A percentile compares a stretch with the other conserved stretches of the same genome.
These are phyloP conservation scores for Oryza meridionalis DNA, from an alignment of 176 grass and related monocot species.

Conservation along the genomic window DNA sequence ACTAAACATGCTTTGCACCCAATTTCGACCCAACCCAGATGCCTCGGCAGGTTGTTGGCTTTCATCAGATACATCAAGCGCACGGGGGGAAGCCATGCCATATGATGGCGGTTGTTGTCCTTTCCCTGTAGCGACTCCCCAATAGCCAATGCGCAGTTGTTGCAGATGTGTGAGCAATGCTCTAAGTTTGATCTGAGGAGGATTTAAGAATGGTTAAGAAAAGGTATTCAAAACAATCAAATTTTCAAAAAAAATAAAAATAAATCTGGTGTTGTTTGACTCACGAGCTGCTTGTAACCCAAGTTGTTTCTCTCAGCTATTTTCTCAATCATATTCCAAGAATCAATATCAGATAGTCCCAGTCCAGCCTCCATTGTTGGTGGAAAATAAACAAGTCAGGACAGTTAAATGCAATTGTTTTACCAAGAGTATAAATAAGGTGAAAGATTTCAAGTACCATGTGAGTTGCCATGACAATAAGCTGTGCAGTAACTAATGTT, in stretches of 20 bases:
- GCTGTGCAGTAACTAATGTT: slow-evolving; percentile 87
- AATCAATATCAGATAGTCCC: slow-evolving; percentile 87
- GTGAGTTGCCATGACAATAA: slow-evolving; percentile 93
- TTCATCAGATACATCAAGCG: slow-evolving; percentile 78
- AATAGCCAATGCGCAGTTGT: slow-evolving; percentile 93
- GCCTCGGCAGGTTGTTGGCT: slow-evolving; percentile 90
- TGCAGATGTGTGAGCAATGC: slow-evolving; percentile 92
- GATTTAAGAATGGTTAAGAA: slow-evolving; percentile 35
- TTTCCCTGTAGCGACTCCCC: slow-evolving; percentile 79
- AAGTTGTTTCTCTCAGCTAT: slow-evolving; percentile 97
- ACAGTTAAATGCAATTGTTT: slow-evolving; percentile 16
- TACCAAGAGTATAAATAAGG: slow-evolving; percentile 36
- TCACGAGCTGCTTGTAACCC: slow-evolving; percentile 97
- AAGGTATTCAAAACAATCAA: slow-evolving; percentile 8
- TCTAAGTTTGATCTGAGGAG: slow-evolving; percentile 87
- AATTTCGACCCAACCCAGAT: slow-evolving; percentile 90
- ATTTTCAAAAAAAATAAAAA: slow-evolving; percentile 24
- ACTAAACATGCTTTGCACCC: slow-evolving; percentile 99
- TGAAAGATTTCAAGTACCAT: slow-evolving; percentile 66
- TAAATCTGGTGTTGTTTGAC: slow-evolving; percentile 41
- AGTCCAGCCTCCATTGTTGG: slow-evolving; percentile 79
- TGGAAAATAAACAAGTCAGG: slow-evolving; percentile 41
- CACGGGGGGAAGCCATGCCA: slow-evolving; percentile 86
- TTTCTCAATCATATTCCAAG: slow-evolving; percentile 99
- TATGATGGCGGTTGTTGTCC: slow-evolving; percentile 48